Percentiles rank a stretch among this genome's conserved stretches.
Conservation (phyloP, 208 protist genomes). For the Herpetomonas muscarum region DNA sequence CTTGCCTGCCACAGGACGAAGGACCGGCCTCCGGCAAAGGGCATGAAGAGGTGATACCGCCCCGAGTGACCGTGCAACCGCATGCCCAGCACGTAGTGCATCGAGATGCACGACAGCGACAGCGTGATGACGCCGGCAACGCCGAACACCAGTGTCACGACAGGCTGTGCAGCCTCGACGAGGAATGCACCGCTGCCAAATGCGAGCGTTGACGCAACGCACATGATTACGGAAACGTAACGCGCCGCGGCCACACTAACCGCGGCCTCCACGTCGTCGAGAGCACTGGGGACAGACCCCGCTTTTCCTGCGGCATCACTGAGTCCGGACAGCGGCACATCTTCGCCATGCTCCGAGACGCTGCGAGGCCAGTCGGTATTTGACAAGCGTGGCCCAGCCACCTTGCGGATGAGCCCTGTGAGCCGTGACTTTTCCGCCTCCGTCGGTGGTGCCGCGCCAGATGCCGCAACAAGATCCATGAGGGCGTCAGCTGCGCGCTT, state of each 20-base stretch:
- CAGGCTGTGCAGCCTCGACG: conserved; percentile 33
- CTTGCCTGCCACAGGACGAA: conserved; percentile 56
- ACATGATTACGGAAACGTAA: conserved; percentile 48
- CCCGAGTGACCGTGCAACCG: conserved; percentile 42
- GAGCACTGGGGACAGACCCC: not conserved
- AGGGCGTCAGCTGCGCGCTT: conserved; percentile 14
- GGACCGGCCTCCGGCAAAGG: conserved; percentile 48
- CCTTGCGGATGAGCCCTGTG: not conserved
- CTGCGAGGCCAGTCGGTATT: not conserved
- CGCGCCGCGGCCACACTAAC: conserved; percentile 35
- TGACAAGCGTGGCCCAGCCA: not conserved
- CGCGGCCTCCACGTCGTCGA: conserved; percentile 1
- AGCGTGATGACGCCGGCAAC: conserved; percentile 33
- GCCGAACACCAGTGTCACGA: conserved; percentile 59
- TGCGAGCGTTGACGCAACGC: conserved; percentile 25
- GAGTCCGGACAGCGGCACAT: not conserved
- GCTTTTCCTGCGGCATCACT: too few relatives aligned
- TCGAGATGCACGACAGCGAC: conserved; percentile 49
- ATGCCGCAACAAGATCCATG: conserved; percentile 16
- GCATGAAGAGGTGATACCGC: conserved; percentile 65
- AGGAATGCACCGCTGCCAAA: conserved; percentile 47
- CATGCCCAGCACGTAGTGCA: conserved; percentile 59
- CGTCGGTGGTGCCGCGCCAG: not conserved
- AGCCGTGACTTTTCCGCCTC: not conserved
- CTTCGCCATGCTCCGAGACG: not conserved